Percentiles rank a stretch among this genome's conserved stretches.
Evolutionary conservation across 2,329 filamentous ascomycete genomes (phyloP).

Genomic region (Aspergillus pseudoglaucus): DNA sequence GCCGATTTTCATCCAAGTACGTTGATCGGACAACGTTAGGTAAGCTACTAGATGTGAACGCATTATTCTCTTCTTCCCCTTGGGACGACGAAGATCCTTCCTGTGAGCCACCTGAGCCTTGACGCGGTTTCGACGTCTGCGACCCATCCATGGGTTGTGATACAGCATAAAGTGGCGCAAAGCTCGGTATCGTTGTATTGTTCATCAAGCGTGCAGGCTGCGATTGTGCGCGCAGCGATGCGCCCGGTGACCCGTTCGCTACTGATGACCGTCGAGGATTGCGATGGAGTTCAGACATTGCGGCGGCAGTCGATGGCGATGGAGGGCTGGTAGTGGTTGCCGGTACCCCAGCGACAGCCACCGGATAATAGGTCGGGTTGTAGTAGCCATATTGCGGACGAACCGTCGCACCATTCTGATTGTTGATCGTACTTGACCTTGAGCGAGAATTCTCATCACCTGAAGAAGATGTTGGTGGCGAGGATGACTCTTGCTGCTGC

Average conservation of each 20-base stretch:
- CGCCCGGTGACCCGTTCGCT: conserved; percentile 36
- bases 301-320: conserved; percentile 36
- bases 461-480: conserved; percentile 5
- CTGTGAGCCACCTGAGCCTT: conserved; percentile 21
- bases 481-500: neutral
- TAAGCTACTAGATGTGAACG: conserved; percentile 25
- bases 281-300: conserved; percentile 38
- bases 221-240: conserved; percentile 43
- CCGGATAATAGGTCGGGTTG: conserved; percentile 30
- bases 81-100: conserved; percentile 18
- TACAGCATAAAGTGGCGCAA: conserved; percentile 28
- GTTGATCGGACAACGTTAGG: conserved; percentile 27
- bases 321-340: conserved; percentile 41
- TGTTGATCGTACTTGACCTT: conserved; percentile 33
- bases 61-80: conserved; percentile 28
- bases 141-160: conserved; percentile 24
- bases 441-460: conserved; percentile 31
- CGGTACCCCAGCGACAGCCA: conserved; percentile 30
- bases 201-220: conserved; percentile 43
- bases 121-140: conserved; percentile 22
- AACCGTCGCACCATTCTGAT: conserved; percentile 24
- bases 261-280: conserved; percentile 40
- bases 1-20: conserved; percentile 32
- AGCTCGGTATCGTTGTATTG: conserved; percentile 25
- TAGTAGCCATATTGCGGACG: conserved; percentile 30